phyloP scores from a whole-genome alignment of 495 filamentous ascomycete species.

The Tuber borchii region DNA sequence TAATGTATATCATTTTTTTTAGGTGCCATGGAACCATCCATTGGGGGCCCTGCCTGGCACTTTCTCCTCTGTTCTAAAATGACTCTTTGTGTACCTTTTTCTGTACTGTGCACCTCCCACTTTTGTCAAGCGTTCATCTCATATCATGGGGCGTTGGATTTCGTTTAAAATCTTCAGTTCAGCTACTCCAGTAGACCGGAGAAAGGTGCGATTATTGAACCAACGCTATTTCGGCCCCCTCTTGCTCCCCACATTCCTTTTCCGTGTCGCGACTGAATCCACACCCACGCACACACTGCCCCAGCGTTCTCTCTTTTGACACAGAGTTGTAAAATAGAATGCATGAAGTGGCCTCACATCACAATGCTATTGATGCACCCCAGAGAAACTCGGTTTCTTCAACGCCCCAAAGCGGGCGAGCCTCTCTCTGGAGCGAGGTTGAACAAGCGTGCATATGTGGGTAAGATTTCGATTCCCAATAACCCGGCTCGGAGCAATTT shows the following conservation, averaged over 20 bases:
- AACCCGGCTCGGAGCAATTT: background rate
- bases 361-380: background rate
- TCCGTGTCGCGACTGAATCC: background rate
- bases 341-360: background rate
- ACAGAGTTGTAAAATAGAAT: background rate
- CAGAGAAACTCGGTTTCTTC: background rate
- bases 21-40: background rate
- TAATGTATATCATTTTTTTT: background rate
- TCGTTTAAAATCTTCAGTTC: background rate
- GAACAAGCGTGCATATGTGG: background rate
- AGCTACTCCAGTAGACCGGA: background rate
- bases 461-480: slow-evolving; percentile 4
- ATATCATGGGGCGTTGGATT: background rate
- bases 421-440: background rate
- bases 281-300: background rate
- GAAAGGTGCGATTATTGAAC: background rate
- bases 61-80: background rate
- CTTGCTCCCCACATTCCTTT: background rate
- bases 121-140: background rate
- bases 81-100: background rate
- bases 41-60: background rate
- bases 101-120: background rate
- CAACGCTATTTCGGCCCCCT: background rate
- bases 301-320: background rate
- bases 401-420: background rate